Conservation (phyloP, 129 eudicot genomes). For the Silybum marianum region DNA sequence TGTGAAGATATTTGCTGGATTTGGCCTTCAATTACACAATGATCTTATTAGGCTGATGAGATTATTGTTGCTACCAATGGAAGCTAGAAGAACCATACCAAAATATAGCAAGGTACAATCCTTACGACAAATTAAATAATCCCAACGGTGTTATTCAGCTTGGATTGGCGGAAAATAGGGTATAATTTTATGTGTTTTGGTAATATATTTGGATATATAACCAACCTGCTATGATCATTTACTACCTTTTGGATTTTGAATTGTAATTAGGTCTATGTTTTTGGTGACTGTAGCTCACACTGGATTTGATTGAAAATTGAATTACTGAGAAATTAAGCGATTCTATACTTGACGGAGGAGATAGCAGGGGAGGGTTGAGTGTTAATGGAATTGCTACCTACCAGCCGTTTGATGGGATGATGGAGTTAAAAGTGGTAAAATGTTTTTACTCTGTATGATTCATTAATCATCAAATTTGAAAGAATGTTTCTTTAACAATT, state of each 20-base stretch:
- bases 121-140: conserved; percentile 45
- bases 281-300: conserved; percentile 56
- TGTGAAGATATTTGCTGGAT: too few relatives aligned
- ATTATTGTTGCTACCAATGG: too few relatives aligned
- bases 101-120: too few relatives aligned
- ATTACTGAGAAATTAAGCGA: conserved; percentile 48
- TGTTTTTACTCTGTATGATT: neutral
- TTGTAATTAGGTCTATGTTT: conserved; percentile 17
- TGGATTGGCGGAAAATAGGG: conserved; percentile 86
- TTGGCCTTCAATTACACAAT: too few relatives aligned
- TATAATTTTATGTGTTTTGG: conserved; percentile 21
- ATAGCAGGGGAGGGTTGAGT: conserved; percentile 38
- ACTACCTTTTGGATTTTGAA: neutral
- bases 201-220: neutral
- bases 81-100: too few relatives aligned
- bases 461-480: neutral
- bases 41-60: too few relatives aligned
- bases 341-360: conserved; percentile 40
- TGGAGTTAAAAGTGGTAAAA: conserved; percentile 80
- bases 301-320: conserved; percentile 88
- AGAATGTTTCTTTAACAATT: neutral
- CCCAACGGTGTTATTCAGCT: conserved; percentile 79
- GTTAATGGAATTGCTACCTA: conserved; percentile 76
- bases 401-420: conserved; percentile 79
- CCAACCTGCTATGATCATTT: neutral